Evolutionary conservation across 139 green algal genomes (phyloP).

Genomic region (Dunaliella primolecta): DNA sequence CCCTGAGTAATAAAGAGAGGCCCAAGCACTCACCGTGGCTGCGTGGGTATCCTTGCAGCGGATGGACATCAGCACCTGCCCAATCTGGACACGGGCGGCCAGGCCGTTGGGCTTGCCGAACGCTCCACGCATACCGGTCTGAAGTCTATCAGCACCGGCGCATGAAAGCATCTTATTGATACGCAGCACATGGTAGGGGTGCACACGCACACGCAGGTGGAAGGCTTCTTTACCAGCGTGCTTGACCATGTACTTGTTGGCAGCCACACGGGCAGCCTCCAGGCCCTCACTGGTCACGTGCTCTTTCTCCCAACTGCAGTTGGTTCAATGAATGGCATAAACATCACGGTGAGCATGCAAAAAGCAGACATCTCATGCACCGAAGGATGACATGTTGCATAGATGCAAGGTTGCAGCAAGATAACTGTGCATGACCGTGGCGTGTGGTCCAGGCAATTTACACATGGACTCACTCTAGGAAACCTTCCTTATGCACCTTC

Average conservation of each 20-base stretch:
- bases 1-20: too few relatives aligned
- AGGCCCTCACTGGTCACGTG: conserved; percentile 82
- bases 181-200: conserved; percentile 98
- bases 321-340: background rate
- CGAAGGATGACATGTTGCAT: too few relatives aligned
- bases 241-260: conserved; percentile 99
- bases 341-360: too few relatives aligned
- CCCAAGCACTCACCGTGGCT: conserved; percentile 12
- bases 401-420: too few relatives aligned
- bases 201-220: conserved; percentile 96
- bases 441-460: too few relatives aligned
- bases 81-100: conserved; percentile 91
- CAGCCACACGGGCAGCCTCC: conserved; percentile 95
- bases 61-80: conserved; percentile 97
- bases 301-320: conserved; percentile 81
- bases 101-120: conserved; percentile 95
- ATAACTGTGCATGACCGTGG: too few relatives aligned
- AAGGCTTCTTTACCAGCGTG: conserved; percentile 96
- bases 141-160: conserved; percentile 96
- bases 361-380: too few relatives aligned
- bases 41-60: conserved; percentile 89
- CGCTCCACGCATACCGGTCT: conserved; percentile 98
- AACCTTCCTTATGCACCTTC: too few relatives aligned
- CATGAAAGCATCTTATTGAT: conserved; percentile 99
- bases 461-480: too few relatives aligned